phyloP scores from a whole-genome alignment of 163 green algal genomes.

The Smithsoniella earleae region DNA sequence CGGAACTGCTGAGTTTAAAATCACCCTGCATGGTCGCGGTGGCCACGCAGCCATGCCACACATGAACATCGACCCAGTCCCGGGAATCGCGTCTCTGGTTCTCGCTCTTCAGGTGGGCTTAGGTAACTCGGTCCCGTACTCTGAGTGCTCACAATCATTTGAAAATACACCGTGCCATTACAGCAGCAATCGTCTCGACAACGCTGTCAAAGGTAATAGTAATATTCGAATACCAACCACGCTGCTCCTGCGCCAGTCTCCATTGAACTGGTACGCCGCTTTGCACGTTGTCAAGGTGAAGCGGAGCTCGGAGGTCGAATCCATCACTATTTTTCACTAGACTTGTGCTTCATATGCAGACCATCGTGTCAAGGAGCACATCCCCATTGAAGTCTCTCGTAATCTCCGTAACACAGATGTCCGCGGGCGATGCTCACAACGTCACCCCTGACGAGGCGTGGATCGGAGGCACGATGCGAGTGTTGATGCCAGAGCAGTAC shows the following conservation, averaged over 20 bases:
- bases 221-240: no score
- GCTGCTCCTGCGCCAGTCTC: no score
- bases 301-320: no score
- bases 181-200: no score
- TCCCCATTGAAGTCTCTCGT: constrained; percentile 66
- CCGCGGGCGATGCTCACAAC: constrained; percentile 64
- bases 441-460: constrained; percentile 67
- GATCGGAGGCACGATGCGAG: constrained; percentile 47
- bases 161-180: no score
- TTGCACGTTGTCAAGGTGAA: no score
- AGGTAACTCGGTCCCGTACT: no score
- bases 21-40: constrained; percentile 48
- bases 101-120: constrained; percentile 54
- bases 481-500: background rate
- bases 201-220: no score
- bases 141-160: no score
- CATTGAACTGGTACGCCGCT: no score
- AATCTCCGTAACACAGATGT: constrained; percentile 66
- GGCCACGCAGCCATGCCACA: constrained; percentile 86
- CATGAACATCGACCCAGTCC: constrained; percentile 71
- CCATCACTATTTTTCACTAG: no score
- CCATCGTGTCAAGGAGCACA: constrained; percentile 68
- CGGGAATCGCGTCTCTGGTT: constrained; percentile 63
- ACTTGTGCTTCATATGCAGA: no score
- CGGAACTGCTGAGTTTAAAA: constrained; percentile 36